Evolutionary conservation across 2,329 filamentous ascomycete species (phyloP).

Genomic region (Graphilbum ipis-grandicollis): DNA sequence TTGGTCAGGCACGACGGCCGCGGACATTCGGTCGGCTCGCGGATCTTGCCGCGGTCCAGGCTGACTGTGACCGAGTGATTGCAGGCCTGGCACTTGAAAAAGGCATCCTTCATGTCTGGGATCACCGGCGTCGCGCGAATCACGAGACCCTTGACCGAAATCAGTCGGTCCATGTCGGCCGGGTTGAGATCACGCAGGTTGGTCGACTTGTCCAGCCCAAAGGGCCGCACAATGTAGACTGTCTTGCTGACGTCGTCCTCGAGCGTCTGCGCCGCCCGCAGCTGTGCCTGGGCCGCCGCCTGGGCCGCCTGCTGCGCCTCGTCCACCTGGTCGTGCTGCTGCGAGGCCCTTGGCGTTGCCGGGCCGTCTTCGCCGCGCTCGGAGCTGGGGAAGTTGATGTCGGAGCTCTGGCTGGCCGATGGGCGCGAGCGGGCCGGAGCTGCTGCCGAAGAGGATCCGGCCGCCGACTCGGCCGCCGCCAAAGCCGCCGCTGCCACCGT

Average conservation of each 20-base stretch:
- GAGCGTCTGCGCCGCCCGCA: constrained; percentile 22
- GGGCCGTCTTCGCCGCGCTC: constrained; percentile 41
- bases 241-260: constrained; percentile 68
- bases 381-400: constrained; percentile 64
- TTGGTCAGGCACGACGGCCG: constrained; percentile 63
- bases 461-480: no score
- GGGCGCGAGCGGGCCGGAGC: no score
- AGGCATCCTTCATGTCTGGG: constrained; percentile 97
- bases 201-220: constrained; percentile 69
- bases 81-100: constrained; percentile 90
- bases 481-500: constrained; percentile 22
- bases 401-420: constrained; percentile 39
- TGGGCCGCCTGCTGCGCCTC: constrained; percentile 22
- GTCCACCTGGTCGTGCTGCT: no score
- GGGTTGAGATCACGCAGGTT: constrained; percentile 93
- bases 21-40: constrained; percentile 81
- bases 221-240: constrained; percentile 75
- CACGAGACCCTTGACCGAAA: constrained; percentile 88
- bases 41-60: constrained; percentile 89
- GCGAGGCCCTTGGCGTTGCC: constrained; percentile 24
- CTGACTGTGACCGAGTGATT: constrained; percentile 81
- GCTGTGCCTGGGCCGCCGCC: constrained; percentile 12
- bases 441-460: no score
- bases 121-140: constrained; percentile 94
- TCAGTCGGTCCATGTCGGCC: constrained; percentile 89